phyloP scores from a whole-genome alignment of 768 basidiomycete species.

The Lentinus tigrinus region DNA sequence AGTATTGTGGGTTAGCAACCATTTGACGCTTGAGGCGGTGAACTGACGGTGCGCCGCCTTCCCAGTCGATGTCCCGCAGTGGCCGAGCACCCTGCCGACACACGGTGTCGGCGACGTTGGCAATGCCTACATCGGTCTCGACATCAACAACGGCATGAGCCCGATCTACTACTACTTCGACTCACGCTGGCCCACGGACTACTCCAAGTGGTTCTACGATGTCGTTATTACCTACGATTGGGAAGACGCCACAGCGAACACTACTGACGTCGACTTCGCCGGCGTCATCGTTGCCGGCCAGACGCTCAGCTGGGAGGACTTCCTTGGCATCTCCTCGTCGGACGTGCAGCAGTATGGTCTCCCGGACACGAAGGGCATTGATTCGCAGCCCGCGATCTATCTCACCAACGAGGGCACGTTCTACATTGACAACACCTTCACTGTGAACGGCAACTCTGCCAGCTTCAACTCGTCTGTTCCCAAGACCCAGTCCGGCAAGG shows the following conservation, averaged over 20 bases:
- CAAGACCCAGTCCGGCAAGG: background rate
- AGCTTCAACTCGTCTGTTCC: background rate
- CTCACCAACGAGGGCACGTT: slow-evolving; percentile 6
- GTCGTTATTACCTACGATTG: slow-evolving; percentile 13
- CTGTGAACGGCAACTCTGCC: background rate
- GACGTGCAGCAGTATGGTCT: slow-evolving; percentile 4
- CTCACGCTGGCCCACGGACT: background rate
- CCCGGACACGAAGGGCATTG: slow-evolving; percentile 7
- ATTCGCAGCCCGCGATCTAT: slow-evolving; percentile 1
- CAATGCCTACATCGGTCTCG: slow-evolving; percentile 3
- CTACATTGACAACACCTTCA: slow-evolving; percentile 5
- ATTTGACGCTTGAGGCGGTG: background rate
- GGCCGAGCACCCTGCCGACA: slow-evolving; percentile 6
- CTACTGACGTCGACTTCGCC: slow-evolving; percentile 5
- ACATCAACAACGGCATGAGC: slow-evolving; percentile 13
- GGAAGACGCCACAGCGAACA: background rate
- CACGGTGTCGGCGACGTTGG: background rate
- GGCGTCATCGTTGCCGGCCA: slow-evolving; percentile 9
- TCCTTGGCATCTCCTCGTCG: slow-evolving; percentile 4
- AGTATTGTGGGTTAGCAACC: slow-evolving; percentile 6
- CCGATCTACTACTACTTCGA: slow-evolving; percentile 12
- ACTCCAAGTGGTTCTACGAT: slow-evolving; percentile 15
- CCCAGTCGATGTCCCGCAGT: background rate
- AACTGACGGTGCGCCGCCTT: background rate
- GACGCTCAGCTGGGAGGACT: slow-evolving; percentile 9